phyloP scores from a whole-genome alignment of 352 stramenopile genomes.

The Stramenopiles sp. region DNA sequence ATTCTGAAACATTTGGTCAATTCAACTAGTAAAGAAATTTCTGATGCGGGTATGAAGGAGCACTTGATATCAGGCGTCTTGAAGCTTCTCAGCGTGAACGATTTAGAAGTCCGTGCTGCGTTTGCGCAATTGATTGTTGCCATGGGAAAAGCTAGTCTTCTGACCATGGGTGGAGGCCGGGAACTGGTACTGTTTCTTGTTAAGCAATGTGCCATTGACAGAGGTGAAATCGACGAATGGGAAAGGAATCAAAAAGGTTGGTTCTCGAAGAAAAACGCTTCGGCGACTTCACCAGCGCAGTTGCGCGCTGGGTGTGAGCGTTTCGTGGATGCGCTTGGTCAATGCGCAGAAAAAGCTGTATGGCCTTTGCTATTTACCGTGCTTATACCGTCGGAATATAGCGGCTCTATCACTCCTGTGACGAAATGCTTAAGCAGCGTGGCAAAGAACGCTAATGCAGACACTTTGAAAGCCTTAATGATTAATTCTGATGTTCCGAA shows the following conservation, averaged over 20 bases:
- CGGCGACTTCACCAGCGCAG: neutral
- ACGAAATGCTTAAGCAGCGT: neutral
- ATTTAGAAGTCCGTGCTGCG: neutral
- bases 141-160: neutral
- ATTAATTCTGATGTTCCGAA: neutral
- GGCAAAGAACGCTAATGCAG: neutral
- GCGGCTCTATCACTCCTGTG: neutral
- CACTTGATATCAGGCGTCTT: neutral
- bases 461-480: neutral
- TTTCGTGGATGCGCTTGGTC: neutral
- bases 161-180: neutral
- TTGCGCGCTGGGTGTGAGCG: neutral
- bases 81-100: neutral
- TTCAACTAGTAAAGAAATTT: neutral
- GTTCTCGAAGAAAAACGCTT: neutral
- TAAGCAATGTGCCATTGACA: neutral
- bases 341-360: neutral
- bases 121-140: neutral
- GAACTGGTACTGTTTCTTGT: neutral
- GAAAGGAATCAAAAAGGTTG: neutral
- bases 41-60: neutral
- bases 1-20: neutral
- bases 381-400: neutral
- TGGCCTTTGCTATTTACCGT: neutral
- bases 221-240: neutral